Evolutionary conservation across 148 eudicot genomes (phyloP).

Genomic region (Rhododendron williamsianum): DNA sequence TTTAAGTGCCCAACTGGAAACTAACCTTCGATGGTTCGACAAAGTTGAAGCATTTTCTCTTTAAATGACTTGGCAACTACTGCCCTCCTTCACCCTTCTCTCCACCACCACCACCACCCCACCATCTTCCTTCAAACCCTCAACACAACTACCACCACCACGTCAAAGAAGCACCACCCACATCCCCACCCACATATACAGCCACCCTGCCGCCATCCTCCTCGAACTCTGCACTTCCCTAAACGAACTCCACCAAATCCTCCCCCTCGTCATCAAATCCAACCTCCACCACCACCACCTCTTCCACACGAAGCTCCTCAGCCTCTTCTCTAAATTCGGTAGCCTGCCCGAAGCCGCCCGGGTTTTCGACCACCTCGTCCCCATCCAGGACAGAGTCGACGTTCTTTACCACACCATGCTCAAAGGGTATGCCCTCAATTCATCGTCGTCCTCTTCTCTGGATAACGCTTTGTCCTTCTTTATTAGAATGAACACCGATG

Average conservation of each 20-base stretch:
- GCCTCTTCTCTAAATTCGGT: conserved; percentile 56
- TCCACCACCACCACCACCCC: neutral
- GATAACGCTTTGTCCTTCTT: conserved; percentile 38
- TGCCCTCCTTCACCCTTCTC: conserved; percentile 7
- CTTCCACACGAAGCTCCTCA: conserved; percentile 70
- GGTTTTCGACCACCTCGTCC: conserved; percentile 39
- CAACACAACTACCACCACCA: no score
- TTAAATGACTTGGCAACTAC: conserved; percentile 3
- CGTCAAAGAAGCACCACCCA: conserved; percentile 15
- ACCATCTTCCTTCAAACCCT: no score
- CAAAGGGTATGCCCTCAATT: conserved; percentile 41
- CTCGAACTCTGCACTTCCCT: conserved; percentile 64
- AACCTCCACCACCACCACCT: conserved; percentile 51
- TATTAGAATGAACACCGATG: conserved; percentile 46
- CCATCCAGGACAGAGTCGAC: conserved; percentile 36
- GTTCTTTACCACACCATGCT: conserved; percentile 54
- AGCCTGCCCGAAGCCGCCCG: conserved; percentile 49
- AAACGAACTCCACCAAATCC: conserved; percentile 45
- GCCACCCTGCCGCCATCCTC: conserved; percentile 66
- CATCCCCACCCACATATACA: conserved; percentile 66
- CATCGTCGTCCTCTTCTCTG: conserved; percentile 10
- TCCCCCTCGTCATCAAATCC: conserved; percentile 61
- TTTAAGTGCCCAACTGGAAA: neutral
- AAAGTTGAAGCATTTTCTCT: neutral
- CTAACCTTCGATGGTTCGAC: neutral